Conservation (phyloP, 1,284 basidiomycete genomes). For the Moesziomyces sp. region DNA sequence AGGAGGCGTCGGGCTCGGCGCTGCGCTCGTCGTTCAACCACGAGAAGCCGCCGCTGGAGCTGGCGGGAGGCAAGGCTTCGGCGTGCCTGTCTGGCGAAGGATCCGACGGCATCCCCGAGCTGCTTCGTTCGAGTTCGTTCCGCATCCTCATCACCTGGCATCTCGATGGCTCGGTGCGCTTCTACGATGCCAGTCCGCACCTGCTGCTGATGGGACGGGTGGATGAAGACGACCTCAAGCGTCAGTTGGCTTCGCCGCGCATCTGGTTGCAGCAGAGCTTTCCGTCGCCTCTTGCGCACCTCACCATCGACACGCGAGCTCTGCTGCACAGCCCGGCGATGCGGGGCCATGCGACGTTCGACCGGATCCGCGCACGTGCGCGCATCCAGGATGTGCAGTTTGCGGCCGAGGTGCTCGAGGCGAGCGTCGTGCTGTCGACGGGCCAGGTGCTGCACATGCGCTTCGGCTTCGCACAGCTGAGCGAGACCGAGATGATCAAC, state of each 20-base stretch:
- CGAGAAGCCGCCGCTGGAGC: conserved; percentile 23
- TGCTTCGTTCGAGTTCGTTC: conserved; percentile 28
- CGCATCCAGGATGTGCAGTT: conserved; percentile 44
- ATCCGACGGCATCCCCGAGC: conserved; percentile 22
- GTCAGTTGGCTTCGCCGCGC: conserved; percentile 9
- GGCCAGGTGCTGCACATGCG: conserved; percentile 55
- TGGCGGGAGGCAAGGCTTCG: conserved; percentile 52
- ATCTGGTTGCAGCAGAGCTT: conserved; percentile 51
- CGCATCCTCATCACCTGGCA: conserved; percentile 63
- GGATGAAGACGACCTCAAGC: conserved; percentile 33
- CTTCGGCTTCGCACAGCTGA: conserved; percentile 50
- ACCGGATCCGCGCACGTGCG: conserved; percentile 34
- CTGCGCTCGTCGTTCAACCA: conserved; percentile 29
- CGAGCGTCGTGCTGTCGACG: conserved; percentile 45
- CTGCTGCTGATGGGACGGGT: conserved; percentile 53
- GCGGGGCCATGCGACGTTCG: conserved; percentile 49
- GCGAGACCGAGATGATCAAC: conserved; percentile 46
- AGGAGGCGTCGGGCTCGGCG: conserved; percentile 16
- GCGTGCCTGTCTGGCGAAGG: conserved; percentile 31
- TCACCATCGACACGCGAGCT: conserved; percentile 49
- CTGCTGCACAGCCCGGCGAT: conserved; percentile 39
- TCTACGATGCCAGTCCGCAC: conserved; percentile 62
- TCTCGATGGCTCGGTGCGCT: conserved; percentile 62
- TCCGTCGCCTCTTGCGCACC: conserved; percentile 57
- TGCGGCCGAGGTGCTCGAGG: conserved; percentile 56